Conservation (phyloP, 805 yeast genomes). For the Starmerella powellii region DNA sequence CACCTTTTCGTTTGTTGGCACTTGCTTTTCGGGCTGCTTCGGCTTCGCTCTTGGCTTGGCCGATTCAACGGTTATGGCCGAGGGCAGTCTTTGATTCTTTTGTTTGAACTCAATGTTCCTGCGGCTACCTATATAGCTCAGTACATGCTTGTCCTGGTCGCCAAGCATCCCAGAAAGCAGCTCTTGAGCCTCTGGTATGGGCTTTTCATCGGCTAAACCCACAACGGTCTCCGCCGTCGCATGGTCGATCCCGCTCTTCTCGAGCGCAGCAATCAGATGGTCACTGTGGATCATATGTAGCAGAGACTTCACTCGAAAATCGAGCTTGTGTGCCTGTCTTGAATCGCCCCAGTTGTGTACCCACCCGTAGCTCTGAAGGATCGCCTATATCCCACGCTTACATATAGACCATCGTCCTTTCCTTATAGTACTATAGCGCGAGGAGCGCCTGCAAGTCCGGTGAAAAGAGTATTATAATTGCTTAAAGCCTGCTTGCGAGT, state of each 20-base stretch:
- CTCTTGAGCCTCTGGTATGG: conserved; percentile 18
- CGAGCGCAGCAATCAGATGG: conserved; percentile 13
- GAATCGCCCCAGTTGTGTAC: no score
- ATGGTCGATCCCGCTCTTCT: conserved; percentile 19
- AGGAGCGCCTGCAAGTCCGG: no score
- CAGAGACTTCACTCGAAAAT: no score
- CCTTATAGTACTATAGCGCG: no score
- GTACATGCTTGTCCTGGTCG: conserved; percentile 7
- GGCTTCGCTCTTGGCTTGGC: not conserved
- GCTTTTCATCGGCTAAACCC: conserved; percentile 13
- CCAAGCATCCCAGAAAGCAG: conserved; percentile 18
- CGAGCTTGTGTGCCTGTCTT: no score
- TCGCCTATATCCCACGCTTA: no score
- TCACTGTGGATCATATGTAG: not conserved
- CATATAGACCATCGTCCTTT: no score
- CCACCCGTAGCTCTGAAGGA: no score
- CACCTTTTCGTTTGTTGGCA: conserved; percentile 32
- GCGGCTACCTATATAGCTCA: conserved; percentile 13
- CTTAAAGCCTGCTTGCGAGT: no score
- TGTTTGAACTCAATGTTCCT: conserved; percentile 1
- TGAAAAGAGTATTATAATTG: no score
- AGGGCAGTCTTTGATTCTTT: not conserved
- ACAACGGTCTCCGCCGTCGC: conserved; percentile 22
- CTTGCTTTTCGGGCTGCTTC: conserved; percentile 1
- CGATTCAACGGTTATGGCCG: conserved; percentile 1